Evolutionary conservation across 2,329 filamentous ascomycete genomes (phyloP), one percentile per base, ranked within the genome.

Genomic region (Fusarium sp.): DNA sequence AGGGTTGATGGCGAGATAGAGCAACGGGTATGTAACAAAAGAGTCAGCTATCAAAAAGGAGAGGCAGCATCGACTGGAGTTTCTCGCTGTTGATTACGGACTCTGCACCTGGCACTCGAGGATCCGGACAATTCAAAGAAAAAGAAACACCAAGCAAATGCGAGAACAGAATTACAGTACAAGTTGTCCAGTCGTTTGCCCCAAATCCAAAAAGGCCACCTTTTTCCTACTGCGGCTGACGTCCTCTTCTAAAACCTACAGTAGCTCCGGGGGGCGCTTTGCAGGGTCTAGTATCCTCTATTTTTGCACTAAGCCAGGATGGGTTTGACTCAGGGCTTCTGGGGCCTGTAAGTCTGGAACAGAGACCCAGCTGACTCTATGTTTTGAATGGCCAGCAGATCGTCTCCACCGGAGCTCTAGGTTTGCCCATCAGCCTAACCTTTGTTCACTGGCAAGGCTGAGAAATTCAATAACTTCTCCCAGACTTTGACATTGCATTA

Each of bases 191-290:
- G 49, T 69, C 23, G 51, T 48, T 70, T 70, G 48, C 59, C 56
- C 35, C 56, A 59, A 68, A 54, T 52, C 33, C 39, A 44, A 62
- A 70, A 73, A 73, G 71, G 71, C 71, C 71, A 73, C 71, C 70
- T 73, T 73, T 73, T 73, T 73, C 67, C 71, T 46, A 62, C 71
- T 73, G 63, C 71, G 67, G 70, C 70, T 73, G 66, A 73, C 65
- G 66, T 69, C 65, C 70, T 73, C 35, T 64, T 69, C 51, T 33
- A 69, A 69, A 64, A 73, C 54, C 45, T 29, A 27, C 44, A 46
- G 44, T 73, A 67, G 61, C 57, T 71, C 57, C 49, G 58, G 62
- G 57, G 60, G 70, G 41, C 42, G 51, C 48, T 57, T 63, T 58
- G 39, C 59, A 69, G 62, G 70, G 70, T 69, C 54, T 60, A 64